Evolutionary conservation across 1,284 basidiomycete genomes (phyloP), one percentile per base, ranked within the genome.

Genomic region (Athelia psychrophila): DNA sequence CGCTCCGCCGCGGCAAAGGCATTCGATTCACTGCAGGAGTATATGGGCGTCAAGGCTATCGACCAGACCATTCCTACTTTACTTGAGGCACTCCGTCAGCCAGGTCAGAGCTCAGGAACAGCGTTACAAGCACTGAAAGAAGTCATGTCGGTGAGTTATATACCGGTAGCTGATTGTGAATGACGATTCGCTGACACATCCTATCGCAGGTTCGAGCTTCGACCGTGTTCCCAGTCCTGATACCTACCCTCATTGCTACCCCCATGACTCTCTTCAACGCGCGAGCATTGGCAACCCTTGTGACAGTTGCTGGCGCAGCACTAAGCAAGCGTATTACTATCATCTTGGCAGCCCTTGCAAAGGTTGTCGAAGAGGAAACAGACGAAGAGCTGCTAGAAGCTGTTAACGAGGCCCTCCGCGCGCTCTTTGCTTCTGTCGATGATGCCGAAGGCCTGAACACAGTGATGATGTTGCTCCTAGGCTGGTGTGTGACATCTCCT

Each of bases 181-280:
- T 49, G 8, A 18, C 25, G 5, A 15, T 30, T 22, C 33, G 51
- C 22, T 53, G 42, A 38, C 19, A 15, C 33, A 25, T 38, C 40
- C 48, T 35, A 4, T 22, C 32, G 2, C 62, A 91, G 88, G 90
- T 95, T 61, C 90, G 93, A 48, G 91, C 95, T 12, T 80, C 88
- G 44, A 95, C 91, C 13, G 95, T 99, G 48, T 98, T 99, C 91
- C 97, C 97, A 0, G 91, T 97, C n/a, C 76, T 99, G 50, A 93
- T 99, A 48, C 97, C 96, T 0, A 95, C 95, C 5, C 79, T 99
- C 56, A 95, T 92, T 35, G 84, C 88, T 4, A 83, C 83, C 33
- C 96, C 96, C 0, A 95, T 99, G 81, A 88, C 93, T 2, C 85
- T 90, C 2, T 98, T 98, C 85, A 98, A 99, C 65, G 93, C 93